Evolutionary conservation across 2,329 filamentous ascomycete genomes (phyloP), one percentile per base, ranked within the genome.

Genomic region (Stagonosporopsis chrysanthemi): DNA sequence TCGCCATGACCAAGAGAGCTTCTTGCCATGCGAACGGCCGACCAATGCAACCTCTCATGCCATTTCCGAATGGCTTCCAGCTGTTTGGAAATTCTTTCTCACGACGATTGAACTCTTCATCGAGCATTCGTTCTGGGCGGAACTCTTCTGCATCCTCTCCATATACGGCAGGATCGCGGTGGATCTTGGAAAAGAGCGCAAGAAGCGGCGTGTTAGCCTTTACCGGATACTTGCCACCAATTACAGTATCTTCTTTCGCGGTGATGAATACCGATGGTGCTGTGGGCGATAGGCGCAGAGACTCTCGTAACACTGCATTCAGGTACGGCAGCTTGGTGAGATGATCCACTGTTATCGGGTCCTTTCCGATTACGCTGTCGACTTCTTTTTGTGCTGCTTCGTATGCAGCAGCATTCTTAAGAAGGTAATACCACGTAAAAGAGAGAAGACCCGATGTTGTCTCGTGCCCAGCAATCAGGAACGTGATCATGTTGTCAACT

Each of bases 401-500:
- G n/a, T 85, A 73, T 0, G 75, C 78, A 0, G 77, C 69, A 0
- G 84, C 84, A 66, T 83, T 83, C 71, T 81, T 80, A 1, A 83
- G 61, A 2, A 87, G 75, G 47, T 83, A 80, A 62, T 83, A 81
- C 58, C 86, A 81, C 8, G 77, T 75, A 7, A 79, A 79, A 0
- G 75, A 77, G 6, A 77, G 57, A 2, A 76, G 54, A 4, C 74
- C 74, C 12, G 75, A 76, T 4, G 75, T 77, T 0, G 74, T 76
- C 74, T 78, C 59, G 73, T 77, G 58, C 3, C 70, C 67, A 35
- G 65, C 83, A 67, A 65, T 86, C 38, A 89, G 82, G 79, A 90
- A 89, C 2, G 84, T 83, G 50, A 90, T 84, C 63, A 91, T 86
- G 70, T 91, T 88, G 72, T 90, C 86, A 44, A 88, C 81, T 45